Conservation (phyloP, 352 stramenopile species). For the Globisporangium abappressorium region DNA sequence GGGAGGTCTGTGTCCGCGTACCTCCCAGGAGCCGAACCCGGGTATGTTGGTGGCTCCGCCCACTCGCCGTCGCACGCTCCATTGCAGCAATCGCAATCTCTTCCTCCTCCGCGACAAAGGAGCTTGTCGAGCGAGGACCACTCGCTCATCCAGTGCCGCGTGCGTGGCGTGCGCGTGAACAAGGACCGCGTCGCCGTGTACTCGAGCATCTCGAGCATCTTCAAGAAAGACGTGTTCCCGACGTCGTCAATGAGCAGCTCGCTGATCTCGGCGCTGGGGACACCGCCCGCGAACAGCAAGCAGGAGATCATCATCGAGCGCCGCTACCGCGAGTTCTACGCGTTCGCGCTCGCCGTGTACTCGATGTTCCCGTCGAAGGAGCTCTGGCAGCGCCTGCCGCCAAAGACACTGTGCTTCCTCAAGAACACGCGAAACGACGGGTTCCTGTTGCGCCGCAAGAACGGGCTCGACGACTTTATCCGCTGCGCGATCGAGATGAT, state of each 20-base stretch:
- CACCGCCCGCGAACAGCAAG: background rate
- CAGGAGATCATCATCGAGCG: slow-evolving; percentile 55
- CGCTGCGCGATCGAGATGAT: slow-evolving; percentile 57
- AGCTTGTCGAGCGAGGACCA: slow-evolving; percentile 1
- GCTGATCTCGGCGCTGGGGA: slow-evolving; percentile 9
- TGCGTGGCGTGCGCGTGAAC: slow-evolving; percentile 52
- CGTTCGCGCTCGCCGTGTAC: slow-evolving; percentile 56
- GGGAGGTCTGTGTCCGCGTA: slow-evolving; percentile 13
- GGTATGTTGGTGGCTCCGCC: background rate
- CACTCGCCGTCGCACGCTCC: background rate
- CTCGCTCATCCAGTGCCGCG: slow-evolving; percentile 39
- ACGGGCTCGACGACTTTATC: slow-evolving; percentile 67
- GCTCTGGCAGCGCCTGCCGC: slow-evolving; percentile 53
- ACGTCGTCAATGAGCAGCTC: slow-evolving; percentile 7
- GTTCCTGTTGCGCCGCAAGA: slow-evolving; percentile 63
- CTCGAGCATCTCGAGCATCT: slow-evolving; percentile 46
- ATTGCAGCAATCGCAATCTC: background rate
- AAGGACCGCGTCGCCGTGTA: slow-evolving; percentile 53
- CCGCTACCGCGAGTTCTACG: slow-evolving; percentile 77
- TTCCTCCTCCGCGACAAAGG: background rate
- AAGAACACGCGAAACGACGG: slow-evolving; percentile 34
- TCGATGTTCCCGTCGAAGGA: slow-evolving; percentile 61
- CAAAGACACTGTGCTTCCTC: slow-evolving; percentile 65
- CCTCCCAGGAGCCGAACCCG: background rate
- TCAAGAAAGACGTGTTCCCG: slow-evolving; percentile 14